Base-by-base conservation (phyloP, 2,329 filamentous ascomycete genomes). In the Aureobasidium subglaciale region DNA sequence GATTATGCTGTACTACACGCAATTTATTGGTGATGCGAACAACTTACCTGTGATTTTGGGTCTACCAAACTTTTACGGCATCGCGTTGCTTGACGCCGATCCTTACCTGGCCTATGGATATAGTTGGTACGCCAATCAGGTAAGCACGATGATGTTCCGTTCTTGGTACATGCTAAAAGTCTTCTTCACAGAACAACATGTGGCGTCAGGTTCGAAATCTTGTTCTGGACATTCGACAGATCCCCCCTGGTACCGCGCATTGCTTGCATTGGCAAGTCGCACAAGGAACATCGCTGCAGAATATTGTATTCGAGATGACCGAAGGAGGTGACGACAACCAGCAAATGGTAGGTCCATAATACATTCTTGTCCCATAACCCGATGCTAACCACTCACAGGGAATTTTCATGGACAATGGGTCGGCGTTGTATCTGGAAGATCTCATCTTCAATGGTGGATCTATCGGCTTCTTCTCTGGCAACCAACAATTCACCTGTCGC, bases 401-500 rank as follows among this genome's bases (percentile, higher is more conserved):
- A n/a, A 71, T 85, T 24, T 80, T 82, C 64, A 83, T 84, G 63
- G 82, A 84, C 58, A 79, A 82, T 52, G 82, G 83, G 34, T 69
- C 67, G 2, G 89, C 88, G 59, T 88, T 88, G 48, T 91, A 90
- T 74, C 87, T 95, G 83, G 81, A 82, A 13, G 88, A 95, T 67
- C 75, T 95, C 29, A 83, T 80, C 59, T 95, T 95, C 79, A 89
- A 90, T 64, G 90, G 89, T 59, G 90, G 90, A 60, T 81, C 81
- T 62, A 84, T 85, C 62, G 88, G 90, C 55, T 84, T 85, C 62
- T 92, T 89, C 73, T 75, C 92, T 24, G 90, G 90, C 48, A 90
- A 85, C 71, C 90, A 95, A 73, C 90, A 95, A 71, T 93, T 92
- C 71, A 92, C 88, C 35, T 86, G 84, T 25, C 85, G 89, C 62